A percentile compares a stretch with the other conserved stretches of the same genome.
These are phyloP conservation scores for Metarhizium sp. DNA, from an alignment of 2,329 filamentous ascomycete species.

Conservation along the genomic window DNA sequence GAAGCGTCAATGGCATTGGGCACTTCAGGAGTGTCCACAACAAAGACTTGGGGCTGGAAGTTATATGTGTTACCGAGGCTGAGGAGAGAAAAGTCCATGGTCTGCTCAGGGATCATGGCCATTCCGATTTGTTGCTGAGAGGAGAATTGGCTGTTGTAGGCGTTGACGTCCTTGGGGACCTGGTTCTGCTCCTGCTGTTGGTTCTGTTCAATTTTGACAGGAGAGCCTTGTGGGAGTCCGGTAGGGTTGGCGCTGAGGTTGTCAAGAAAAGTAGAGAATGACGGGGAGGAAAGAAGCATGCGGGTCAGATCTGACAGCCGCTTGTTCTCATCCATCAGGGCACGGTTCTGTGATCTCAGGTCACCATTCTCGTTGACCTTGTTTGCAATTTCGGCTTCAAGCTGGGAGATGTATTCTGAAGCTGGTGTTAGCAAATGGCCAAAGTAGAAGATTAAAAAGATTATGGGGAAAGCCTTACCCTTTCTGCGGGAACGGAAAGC, in stretches of 20 bases:
- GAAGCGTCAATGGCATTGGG: conserved; percentile 50
- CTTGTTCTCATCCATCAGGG: conserved; percentile 76
- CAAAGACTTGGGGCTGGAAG: conserved; percentile 64
- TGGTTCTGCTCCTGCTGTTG: conserved; percentile 34
- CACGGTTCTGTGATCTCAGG: conserved; percentile 70
- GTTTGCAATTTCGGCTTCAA: conserved; percentile 78
- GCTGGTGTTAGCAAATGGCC: background rate
- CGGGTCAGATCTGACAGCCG: conserved; percentile 69
- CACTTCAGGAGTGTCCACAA: conserved; percentile 62
- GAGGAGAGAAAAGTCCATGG: conserved; percentile 67
- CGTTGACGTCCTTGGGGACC: conserved; percentile 57
- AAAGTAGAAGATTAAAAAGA: background rate
- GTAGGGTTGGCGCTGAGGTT: conserved; percentile 54
- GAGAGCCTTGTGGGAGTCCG: conserved; percentile 27
- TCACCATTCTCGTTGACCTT: conserved; percentile 80
- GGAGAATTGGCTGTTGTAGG: conserved; percentile 45
- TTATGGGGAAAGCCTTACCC: conserved; percentile 49
- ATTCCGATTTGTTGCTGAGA: conserved; percentile 65
- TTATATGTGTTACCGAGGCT: conserved; percentile 46
- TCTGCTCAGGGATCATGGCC: conserved; percentile 74
- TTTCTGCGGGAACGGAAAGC: conserved; percentile 97
- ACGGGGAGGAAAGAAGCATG: conserved; percentile 70
- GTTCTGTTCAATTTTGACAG: conserved; percentile 26
- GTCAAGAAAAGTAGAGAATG: conserved; percentile 75
- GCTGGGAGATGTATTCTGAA: conserved; percentile 89